A percentile compares a stretch with the other conserved stretches of the same genome.
phyloP scores from a whole-genome alignment of 2,329 filamentous ascomycete genomes.

The Albophoma yamanashiensis region DNA sequence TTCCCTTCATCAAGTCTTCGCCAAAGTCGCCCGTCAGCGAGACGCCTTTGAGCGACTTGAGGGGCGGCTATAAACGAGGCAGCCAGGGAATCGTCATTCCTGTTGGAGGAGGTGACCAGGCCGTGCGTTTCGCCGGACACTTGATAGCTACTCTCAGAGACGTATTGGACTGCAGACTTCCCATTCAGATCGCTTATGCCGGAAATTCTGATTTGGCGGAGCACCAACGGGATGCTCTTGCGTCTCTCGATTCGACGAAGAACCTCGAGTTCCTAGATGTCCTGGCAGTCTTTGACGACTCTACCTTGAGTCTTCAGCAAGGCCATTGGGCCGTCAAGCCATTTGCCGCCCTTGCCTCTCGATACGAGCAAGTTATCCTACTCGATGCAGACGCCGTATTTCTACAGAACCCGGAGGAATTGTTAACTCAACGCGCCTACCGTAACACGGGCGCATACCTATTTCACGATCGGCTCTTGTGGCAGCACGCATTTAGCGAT shows the following conservation, averaged over 20 bases:
- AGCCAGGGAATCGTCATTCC: constrained; percentile 23
- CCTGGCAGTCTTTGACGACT: constrained; percentile 20
- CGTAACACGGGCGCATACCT: constrained; percentile 21
- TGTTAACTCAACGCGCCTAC: constrained; percentile 21
- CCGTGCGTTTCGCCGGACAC: constrained; percentile 23
- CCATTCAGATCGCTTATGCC: constrained; percentile 25
- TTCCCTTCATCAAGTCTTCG: background rate
- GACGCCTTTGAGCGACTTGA: background rate
- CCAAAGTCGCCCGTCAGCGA: background rate
- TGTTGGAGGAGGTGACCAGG: constrained; percentile 13
- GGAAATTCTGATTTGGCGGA: constrained; percentile 19
- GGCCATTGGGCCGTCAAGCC: constrained; percentile 30
- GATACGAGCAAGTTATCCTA: constrained; percentile 25
- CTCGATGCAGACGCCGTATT: constrained; percentile 29
- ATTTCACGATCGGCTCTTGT: constrained; percentile 30
- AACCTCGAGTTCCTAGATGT: constrained; percentile 22
- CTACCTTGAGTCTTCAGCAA: constrained; percentile 13
- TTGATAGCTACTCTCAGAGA: constrained; percentile 19
- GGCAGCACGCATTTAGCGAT: constrained; percentile 20
- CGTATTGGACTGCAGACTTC: constrained; percentile 17
- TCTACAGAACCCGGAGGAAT: constrained; percentile 20
- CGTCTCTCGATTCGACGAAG: constrained; percentile 6
- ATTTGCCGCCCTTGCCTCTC: constrained; percentile 25
- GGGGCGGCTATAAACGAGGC: background rate
- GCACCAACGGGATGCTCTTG: constrained; percentile 13